Evolutionary conservation across 495 filamentous ascomycete species (phyloP).

Genomic region (Penicillium egyptiacum): DNA sequence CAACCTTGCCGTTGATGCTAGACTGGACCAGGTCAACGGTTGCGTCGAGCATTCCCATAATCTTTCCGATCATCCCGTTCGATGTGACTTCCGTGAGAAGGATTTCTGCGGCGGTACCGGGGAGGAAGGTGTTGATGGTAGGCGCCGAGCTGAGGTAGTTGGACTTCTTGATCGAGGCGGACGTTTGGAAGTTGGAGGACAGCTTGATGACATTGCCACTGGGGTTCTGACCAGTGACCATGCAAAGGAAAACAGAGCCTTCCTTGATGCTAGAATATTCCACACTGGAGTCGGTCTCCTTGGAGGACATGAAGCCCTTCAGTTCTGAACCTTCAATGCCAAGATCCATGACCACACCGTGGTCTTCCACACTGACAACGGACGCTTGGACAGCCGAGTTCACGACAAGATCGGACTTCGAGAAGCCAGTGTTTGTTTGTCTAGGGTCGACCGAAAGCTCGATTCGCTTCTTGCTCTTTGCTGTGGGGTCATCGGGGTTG

Average conservation of each 20-base stretch:
- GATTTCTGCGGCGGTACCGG: constrained; percentile 84
- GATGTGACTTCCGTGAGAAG: constrained; percentile 69
- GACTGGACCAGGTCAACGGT: constrained; percentile 90
- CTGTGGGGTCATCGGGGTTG: constrained; percentile 52
- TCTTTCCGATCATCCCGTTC: constrained; percentile 71
- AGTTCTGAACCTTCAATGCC: constrained; percentile 65
- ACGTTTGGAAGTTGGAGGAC: constrained; percentile 66
- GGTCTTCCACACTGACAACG: constrained; percentile 87
- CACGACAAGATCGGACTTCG: constrained; percentile 64
- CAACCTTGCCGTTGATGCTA: constrained; percentile 62
- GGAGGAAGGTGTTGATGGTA: constrained; percentile 84
- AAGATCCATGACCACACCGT: constrained; percentile 91
- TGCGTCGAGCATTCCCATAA: constrained; percentile 87
- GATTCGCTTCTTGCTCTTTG: constrained; percentile 75
- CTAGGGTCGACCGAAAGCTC: constrained; percentile 79
- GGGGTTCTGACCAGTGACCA: constrained; percentile 70
- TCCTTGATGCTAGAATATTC: constrained; percentile 65
- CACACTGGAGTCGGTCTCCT: constrained; percentile 65
- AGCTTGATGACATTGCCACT: constrained; percentile 85
- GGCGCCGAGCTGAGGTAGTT: constrained; percentile 72
- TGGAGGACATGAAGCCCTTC: constrained; percentile 85
- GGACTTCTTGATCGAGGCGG: constrained; percentile 68
- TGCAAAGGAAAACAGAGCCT: constrained; percentile 80
- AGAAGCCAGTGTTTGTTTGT: constrained; percentile 71
- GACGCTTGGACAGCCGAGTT: constrained; percentile 82